Conservation (phyloP, 768 basidiomycete species). For the Lentinula sp. region DNA sequence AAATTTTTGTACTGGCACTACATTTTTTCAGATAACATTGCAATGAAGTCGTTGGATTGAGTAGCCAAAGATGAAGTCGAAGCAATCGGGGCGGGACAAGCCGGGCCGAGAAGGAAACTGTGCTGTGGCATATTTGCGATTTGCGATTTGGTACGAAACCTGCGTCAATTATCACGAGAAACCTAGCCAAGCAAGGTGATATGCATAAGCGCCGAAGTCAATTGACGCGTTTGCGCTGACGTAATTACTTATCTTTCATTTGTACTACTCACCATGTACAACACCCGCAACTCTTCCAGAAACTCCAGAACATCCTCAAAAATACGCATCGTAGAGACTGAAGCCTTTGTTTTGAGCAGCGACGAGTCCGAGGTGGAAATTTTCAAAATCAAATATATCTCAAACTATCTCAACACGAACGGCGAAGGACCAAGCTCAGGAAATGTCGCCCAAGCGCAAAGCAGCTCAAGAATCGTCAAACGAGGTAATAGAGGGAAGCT, state of each 20-base stretch:
- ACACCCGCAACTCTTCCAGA: neutral
- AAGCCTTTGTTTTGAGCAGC: neutral
- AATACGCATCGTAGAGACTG: neutral
- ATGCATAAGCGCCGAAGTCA: too few species aligned
- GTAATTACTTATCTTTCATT: neutral
- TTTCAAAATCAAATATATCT: neutral
- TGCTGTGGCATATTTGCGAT: too few species aligned
- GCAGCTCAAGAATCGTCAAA: neutral
- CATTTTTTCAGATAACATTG: too few species aligned
- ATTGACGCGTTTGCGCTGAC: neutral
- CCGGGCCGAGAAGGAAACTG: too few species aligned
- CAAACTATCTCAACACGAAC: neutral
- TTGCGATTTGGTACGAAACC: too few species aligned
- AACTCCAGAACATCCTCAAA: neutral
- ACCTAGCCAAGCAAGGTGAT: too few species aligned
- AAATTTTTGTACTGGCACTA: too few species aligned
- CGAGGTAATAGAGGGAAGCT: constrained; percentile 7
- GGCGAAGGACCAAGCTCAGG: neutral
- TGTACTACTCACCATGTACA: neutral
- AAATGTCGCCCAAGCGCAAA: neutral
- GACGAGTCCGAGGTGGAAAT: constrained; percentile 1
- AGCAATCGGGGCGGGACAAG: too few species aligned
- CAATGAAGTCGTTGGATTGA: too few species aligned
- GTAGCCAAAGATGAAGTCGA: too few species aligned
- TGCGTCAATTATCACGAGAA: too few species aligned